Evolutionary conservation across 768 basidiomycete genomes (phyloP), one percentile per base, ranked within the genome.

Genomic region (Boletellus ananiceps): DNA sequence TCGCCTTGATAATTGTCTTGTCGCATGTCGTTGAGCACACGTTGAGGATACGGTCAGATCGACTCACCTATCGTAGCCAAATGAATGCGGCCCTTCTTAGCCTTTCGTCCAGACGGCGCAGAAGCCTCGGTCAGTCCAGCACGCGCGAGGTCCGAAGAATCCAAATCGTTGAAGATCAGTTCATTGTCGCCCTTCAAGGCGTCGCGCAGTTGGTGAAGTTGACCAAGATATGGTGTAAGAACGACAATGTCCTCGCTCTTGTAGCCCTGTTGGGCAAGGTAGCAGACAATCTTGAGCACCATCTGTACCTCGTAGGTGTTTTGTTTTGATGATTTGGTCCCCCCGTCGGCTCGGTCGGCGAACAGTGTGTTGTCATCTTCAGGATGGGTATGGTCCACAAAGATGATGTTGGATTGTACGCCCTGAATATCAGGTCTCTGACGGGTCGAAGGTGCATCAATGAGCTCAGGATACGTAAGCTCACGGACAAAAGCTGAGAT

Each of bases 1-100:
- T 87, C 85, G 9, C 85, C 85, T 55, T 87, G 85, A 52, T 85
- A 87, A 56, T 87, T 87, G 52, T 87, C 85, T 86, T 9, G n/a
- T 34, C 23, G 14, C 16, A 37, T 5, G 2, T 5, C 16, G 9
- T 15, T 31, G 11, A 3, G n/a, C 33, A 9, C 19, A 5, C 39
- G 6, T 12, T 2, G 1, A 11, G 35, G 5, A 3, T 8, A 29
- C 11, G 8, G 9, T 11, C 29, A 11, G 7, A 11, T 29, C 36
- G 15, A 1, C 70, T 21, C 49, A 83, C 85, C 85, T 9, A 87
- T 85, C 0, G 84, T 87, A 0, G 83, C 79, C 1, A 87, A 60
- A n/a, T 78, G 75, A 18, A 87, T 67, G 1, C 44, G 38, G 4
- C n/a, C n/a, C 9, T 47, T 59, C 4, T 69, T 66, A 31, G 65